Conservation (phyloP, 306 rosid genomes). For the Astragalus membranaceus region DNA sequence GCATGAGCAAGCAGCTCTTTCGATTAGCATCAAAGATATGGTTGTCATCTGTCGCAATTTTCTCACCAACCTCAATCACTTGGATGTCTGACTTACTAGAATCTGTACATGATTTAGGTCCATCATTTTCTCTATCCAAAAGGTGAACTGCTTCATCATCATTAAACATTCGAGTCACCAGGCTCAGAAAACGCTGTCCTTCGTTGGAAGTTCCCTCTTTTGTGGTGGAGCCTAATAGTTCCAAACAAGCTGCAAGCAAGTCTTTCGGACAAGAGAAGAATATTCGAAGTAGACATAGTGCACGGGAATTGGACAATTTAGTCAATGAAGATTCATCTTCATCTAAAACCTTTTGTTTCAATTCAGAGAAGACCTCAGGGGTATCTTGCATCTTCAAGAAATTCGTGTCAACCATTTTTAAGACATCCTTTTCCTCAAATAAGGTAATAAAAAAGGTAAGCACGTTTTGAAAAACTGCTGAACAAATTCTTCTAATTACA, state of each 20-base stretch:
- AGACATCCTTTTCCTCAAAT: constrained; percentile 64
- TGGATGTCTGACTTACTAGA: constrained; percentile 29
- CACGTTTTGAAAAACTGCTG: constrained; percentile 68
- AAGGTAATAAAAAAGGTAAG: constrained; percentile 56
- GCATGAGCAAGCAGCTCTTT: constrained; percentile 59
- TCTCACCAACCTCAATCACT: constrained; percentile 25
- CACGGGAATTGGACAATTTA: constrained; percentile 50
- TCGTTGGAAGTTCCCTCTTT: constrained; percentile 50
- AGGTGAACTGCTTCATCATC: constrained; percentile 26
- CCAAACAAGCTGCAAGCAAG: constrained; percentile 79
- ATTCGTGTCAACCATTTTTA: constrained; percentile 48
- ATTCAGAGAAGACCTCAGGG: constrained; percentile 44
- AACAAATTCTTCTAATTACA: constrained; percentile 69
- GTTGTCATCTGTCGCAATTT: constrained; percentile 34
- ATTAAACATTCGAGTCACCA: constrained; percentile 41
- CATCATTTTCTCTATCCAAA: constrained; percentile 31
- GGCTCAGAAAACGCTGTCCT: constrained; percentile 49
- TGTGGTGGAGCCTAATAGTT: constrained; percentile 44
- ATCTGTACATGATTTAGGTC: constrained; percentile 22
- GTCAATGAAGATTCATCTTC: constrained; percentile 47
- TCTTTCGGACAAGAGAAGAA: constrained; percentile 67
- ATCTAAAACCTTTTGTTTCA: constrained; percentile 49
- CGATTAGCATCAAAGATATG: constrained; percentile 25
- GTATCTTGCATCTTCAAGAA: constrained; percentile 55
- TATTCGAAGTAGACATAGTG: constrained; percentile 55